Percentiles rank a stretch among this genome's conserved stretches.
phyloP scores from a whole-genome alignment of 2,329 filamentous ascomycete species.

The Claviceps cyperi region DNA sequence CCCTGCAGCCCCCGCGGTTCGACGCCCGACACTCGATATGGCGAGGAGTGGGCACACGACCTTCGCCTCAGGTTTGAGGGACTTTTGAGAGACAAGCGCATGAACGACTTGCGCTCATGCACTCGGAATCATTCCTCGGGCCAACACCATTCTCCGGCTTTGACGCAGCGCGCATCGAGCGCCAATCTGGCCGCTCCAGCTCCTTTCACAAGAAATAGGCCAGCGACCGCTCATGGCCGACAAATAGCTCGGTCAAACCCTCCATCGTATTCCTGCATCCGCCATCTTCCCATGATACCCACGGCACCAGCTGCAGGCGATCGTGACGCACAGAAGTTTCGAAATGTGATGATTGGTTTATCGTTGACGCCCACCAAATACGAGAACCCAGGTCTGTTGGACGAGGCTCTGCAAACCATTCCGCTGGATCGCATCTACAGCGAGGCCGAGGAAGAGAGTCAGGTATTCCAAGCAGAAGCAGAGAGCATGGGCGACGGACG shows the following conservation, averaged over 20 bases:
- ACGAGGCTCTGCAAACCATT: conserved; percentile 77
- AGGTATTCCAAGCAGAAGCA: conserved; percentile 76
- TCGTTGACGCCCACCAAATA: conserved; percentile 85
- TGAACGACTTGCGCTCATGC: conserved; percentile 53
- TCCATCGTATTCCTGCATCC: conserved; percentile 33
- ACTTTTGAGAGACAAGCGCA: conserved; percentile 69
- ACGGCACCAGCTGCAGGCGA: conserved; percentile 55
- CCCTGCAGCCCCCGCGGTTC: conserved; percentile 16
- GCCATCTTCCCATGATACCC: conserved; percentile 45
- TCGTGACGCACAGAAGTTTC: conserved; percentile 55
- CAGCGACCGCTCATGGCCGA: conserved; percentile 30
- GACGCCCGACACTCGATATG: conserved; percentile 29
- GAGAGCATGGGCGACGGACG: conserved; percentile 70
- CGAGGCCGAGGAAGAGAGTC: conserved; percentile 85
- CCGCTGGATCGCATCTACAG: conserved; percentile 83
- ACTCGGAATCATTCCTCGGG: conserved; percentile 45
- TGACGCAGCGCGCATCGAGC: conserved; percentile 34
- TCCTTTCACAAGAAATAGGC: conserved; percentile 26
- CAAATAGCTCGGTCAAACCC: conserved; percentile 20
- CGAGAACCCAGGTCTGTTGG: conserved; percentile 87
- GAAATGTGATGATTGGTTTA: conserved; percentile 70
- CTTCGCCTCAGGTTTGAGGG: conserved; percentile 77
- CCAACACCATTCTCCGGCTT: conserved; percentile 43
- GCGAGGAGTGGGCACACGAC: conserved; percentile 64
- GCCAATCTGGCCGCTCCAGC: conserved; percentile 28